Evolutionary conservation across 2,329 filamentous ascomycete species (phyloP), one percentile per base, ranked within the genome.

Genomic region (Chaetomium sp.): DNA sequence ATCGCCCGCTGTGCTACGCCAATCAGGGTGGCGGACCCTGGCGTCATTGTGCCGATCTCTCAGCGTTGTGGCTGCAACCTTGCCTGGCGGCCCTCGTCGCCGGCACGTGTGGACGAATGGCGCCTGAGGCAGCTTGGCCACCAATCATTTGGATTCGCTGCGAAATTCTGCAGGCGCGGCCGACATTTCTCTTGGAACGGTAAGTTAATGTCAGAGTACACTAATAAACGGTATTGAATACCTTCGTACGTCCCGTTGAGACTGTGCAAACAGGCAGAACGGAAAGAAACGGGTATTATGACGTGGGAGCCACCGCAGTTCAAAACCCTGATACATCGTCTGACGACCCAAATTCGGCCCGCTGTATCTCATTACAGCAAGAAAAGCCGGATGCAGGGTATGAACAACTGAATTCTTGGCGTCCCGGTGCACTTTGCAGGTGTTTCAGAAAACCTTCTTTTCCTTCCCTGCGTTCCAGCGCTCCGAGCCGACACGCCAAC

Each of bases 21-120:
- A 63, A 62, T 62, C 49, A 58, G 3, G 12, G 33, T 12, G 10
- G 42, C 37, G 11, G 27, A 34, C 48, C 54, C 49, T 62, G 55
- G 56, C 60, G 61, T 62, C 61, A 63, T 58, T 49, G 52, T 50
- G 58, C 47, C 57, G 61, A 63, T 63, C 61, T 27, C 35, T 49
- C 49, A 50, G 27, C 36, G 52, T 35, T 55, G 37, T 53, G 27
- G 53, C 44, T 44, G 46, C 42, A 40, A 41, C 49, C 38, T 10
- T 48, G 51, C 52, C 47, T 46, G 46, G 44, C 11, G 33, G 34
- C 14, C 32, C 49, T 19, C n/a, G 49, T 37, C 35, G 41, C 12
- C 44, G 33, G 45, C 49, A 45, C 49, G 49, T 44, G 49, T 52
- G 49, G 41, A 33, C 11, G 10, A 40, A 42, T 32, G 27, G 33